These are phyloP conservation scores for Neopestalotiopsis sp. DNA, from an alignment of 2,329 filamentous ascomycete genomes.

Conservation along the genomic window DNA sequence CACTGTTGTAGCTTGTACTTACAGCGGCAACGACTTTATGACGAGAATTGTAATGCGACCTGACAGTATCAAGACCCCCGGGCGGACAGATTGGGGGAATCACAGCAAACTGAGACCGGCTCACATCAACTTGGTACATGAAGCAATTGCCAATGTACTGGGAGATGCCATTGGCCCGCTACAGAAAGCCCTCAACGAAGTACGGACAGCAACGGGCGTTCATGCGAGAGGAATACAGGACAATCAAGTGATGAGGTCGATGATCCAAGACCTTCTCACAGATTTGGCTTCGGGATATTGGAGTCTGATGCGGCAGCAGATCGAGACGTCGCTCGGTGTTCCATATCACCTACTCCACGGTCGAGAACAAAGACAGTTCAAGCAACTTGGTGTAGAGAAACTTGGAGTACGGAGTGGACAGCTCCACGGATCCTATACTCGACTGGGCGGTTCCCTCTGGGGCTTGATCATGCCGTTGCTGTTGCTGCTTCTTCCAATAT, in stretches of 20 bases:
- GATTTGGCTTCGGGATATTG: slow-evolving; percentile 12
- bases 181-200: not conserved
- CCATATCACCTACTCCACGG: not conserved
- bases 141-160: not conserved
- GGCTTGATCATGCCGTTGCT: slow-evolving; percentile 4
- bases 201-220: not conserved
- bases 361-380: not conserved
- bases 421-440: slow-evolving; percentile 2
- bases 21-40: not conserved
- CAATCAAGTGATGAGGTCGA: not conserved
- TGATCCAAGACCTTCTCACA: not conserved
- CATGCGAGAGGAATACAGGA: not conserved
- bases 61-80: not conserved
- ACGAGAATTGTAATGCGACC: not conserved
- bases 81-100: not conserved
- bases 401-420: not conserved
- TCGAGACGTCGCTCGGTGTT: slow-evolving; percentile 6
- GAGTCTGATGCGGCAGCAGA: slow-evolving; percentile 11
- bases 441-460: slow-evolving; percentile 5
- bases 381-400: not conserved
- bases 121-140: not conserved
- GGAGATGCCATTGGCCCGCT: not conserved
- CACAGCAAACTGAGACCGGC: not conserved
- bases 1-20: not conserved
- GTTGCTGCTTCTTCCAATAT: not conserved